Base-by-base conservation (phyloP, 495 filamentous ascomycete genomes). In the Penicillium fimorum region DNA sequence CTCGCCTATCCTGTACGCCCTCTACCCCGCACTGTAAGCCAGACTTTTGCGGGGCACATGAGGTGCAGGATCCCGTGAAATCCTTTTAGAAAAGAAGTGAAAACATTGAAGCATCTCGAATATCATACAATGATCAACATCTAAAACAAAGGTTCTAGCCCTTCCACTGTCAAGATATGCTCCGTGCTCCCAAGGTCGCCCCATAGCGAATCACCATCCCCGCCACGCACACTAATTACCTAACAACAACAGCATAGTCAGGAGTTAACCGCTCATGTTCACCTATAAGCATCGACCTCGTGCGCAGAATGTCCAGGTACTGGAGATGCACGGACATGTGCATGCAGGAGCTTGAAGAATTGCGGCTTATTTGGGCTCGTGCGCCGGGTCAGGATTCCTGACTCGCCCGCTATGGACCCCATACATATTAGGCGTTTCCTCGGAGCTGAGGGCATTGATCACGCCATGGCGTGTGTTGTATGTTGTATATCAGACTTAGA, bases 211-310 rank as follows among this genome's bases (percentile, higher is more conserved):
- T 75, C 55, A 64, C 47, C 52, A 59, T 47, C 43, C 38, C 29
- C 22, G 49, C 47, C 55, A 50, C 37, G 41, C 55, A 47, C 67
- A 67, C 65, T 57, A 60, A 76, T 76, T 74, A 76, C 71, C 65
- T 76, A 76, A 76, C 61, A 62, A 56, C 48, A 65, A 66, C 43
- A 10, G 18, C 11, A 24, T 25, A 43, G 27, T 37, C 27, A 44
- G 42, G 4, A 44, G 22, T 27, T 41, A 47, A 25, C 47, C 42
- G 47, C 60, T 55, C 13, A 20, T 38, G 15, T 4, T 27, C 52
- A 20, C 53, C 35, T 55, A 49, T 56, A 33, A 40, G 40, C 51
- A 37, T 27, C 18, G 29, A 6, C 17, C 20, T 45, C 29, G 29
- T 29, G 20, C 51, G 15, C 30, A 35, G 52, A 18, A 15, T 32